Evolutionary conservation across 805 yeast species (phyloP), one percentile per base, ranked within the genome.

Genomic region (Yarrowia divulgata): DNA sequence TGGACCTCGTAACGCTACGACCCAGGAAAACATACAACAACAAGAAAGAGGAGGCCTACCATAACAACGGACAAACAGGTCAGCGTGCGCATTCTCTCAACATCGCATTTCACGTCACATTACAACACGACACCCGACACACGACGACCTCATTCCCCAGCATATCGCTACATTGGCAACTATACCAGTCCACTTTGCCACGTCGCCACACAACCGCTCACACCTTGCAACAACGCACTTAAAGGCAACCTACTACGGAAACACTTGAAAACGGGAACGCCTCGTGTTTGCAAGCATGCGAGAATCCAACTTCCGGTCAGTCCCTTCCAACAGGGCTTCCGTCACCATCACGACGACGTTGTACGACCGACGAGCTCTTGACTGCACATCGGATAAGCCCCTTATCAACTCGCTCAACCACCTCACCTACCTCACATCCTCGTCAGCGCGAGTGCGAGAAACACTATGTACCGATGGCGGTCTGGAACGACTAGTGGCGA

Each of bases 401-500:
- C 82, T 94, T 69, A 95, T 95, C 71, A 93, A 92, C 82, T 91
- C 97, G 8, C 81, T 94, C 74, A 94, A 93, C 78, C 97, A 93
- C 80, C 83, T 94, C 68, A 91, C 97, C 1, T 91, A 90, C 77
- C 84, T 95, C 45, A 91, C 94, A 0, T 89, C 97, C 0, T 88
- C 95, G 18, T 88, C 93, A 70, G 89, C 92, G 40, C 89, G 93
- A 74, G 97, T 94, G 2, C 84, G 99, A 52, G 98, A 95, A 75
- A 92, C 97, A 0, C 82, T 94, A 40, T 85, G 96, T 16, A 82
- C 81, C 35, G 99, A 94, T 77, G 98, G 99, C 13, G 98, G 98
- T 0, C 80, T 95, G 49, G 97, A 92, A 76, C 82, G 98, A 67
- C 82, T 94, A 67, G 91, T 94, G 46, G 89, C 89, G 69, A 94